These are phyloP conservation scores for Xylariales sp. DNA, from an alignment of 2,329 filamentous ascomycete species.

Conservation along the genomic window DNA sequence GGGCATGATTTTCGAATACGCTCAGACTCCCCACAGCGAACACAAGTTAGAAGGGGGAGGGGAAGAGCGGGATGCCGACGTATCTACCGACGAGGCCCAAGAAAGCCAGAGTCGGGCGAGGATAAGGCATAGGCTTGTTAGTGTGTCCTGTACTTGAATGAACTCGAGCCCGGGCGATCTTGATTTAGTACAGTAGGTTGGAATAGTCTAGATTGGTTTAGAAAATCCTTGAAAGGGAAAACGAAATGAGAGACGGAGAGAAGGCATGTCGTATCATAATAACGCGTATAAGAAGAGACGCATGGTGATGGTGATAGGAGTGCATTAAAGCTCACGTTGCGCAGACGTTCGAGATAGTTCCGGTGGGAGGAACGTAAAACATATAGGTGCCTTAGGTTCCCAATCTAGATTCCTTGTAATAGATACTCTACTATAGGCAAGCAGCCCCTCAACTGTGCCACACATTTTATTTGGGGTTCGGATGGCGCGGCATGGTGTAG, in stretches of 20 bases:
- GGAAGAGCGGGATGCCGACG: neutral
- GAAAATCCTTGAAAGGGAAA: too few relatives aligned
- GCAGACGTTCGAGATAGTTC: too few relatives aligned
- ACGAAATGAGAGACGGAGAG: too few relatives aligned
- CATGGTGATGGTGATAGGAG: too few relatives aligned
- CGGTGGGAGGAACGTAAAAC: too few relatives aligned
- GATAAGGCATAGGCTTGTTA: constrained; percentile 35
- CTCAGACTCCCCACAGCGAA: neutral
- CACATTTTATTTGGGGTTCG: neutral
- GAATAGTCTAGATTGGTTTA: too few relatives aligned
- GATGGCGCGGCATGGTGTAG: neutral
- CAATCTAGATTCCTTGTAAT: neutral
- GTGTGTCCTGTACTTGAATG: constrained; percentile 24
- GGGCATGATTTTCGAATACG: constrained; percentile 75
- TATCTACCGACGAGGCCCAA: neutral
- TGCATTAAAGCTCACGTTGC: too few relatives aligned
- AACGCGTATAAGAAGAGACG: too few relatives aligned
- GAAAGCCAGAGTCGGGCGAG: neutral
- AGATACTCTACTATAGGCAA: neutral
- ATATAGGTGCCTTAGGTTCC: too few relatives aligned
- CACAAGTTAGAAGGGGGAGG: neutral
- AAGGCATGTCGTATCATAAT: too few relatives aligned
- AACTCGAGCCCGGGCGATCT: too few relatives aligned
- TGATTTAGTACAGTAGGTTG: too few relatives aligned
- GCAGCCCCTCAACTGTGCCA: neutral